Evolutionary conservation across 495 filamentous ascomycete genomes (phyloP), one percentile per base, ranked within the genome.

Genomic region (Amniculicola lignicola): DNA sequence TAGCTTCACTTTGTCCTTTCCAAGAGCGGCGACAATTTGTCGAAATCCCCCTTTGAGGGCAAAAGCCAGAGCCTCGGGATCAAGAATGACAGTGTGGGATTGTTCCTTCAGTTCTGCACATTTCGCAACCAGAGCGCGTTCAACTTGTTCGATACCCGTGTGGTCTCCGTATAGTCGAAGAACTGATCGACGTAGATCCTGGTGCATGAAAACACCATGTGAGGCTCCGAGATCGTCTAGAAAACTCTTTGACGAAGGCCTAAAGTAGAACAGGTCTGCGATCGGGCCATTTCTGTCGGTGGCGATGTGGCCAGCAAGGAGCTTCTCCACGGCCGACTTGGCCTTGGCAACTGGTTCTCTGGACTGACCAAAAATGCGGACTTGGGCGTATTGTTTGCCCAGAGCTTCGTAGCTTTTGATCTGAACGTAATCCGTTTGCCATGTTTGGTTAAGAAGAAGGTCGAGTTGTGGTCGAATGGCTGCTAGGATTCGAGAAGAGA

Each of bases 1-100:
- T 25, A 59, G 38, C 25, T 48, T 53, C 14, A 54, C 56, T n/a
- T 33, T 46, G n/a, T 59, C 49, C 33, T 59, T 59, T 15, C 56
- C 56, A 47, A 54, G 40, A 2, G 29, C 39, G 11, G 47, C 56
- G 14, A 59, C 42, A 21, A 59, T 25, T 9, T 29, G 56, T 3
- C 56, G 56, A 42, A 59, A 53, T 11, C 56, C 56, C 0, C 49
- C 56, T 27, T 21, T 40, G 6, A 59, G 24, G 27, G 56, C 56
- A 19, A 35, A 12, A 22, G 9, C 18, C 31, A 53, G 16, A n/a
- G 36, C 15, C 11, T 29, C n/a, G 1, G 47, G 1, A 59, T 59
- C 56, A 47, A 59, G 56, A 10, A 28, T 35, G n/a, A 59, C 40
- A 5, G 23, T 36, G 19, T 59, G 48, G 28, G 41, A 28, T 18